A percentile compares a stretch with the other conserved stretches of the same genome.
These are phyloP conservation scores for Carex littledalei DNA, from an alignment of 176 grass and related monocot genomes.

Conservation along the genomic window DNA sequence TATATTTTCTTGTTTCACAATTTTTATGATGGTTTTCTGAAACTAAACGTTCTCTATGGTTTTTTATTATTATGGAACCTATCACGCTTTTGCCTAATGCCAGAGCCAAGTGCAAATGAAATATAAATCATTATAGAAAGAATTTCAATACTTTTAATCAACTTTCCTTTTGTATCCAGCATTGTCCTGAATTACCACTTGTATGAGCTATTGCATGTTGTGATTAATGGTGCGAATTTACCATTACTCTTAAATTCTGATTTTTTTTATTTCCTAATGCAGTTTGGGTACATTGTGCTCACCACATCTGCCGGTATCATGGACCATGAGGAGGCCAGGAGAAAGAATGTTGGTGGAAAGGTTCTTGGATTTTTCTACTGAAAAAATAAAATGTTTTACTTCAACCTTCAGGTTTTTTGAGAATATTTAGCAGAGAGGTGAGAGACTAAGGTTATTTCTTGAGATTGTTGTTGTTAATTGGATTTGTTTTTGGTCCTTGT, in stretches of 20 bases:
- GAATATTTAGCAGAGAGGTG: not conserved
- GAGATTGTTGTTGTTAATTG: not conserved
- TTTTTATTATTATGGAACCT: not conserved
- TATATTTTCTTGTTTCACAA: not conserved
- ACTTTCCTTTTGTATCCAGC: no score
- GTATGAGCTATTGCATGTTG: not conserved
- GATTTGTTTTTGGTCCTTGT: conserved; percentile 1
- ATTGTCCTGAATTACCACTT: not conserved
- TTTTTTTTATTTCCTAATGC: conserved; percentile 6
- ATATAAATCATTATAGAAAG: not conserved
- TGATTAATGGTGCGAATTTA: not conserved
- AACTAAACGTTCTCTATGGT: not conserved
- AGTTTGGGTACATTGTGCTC: conserved; percentile 77
- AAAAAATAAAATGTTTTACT: not conserved
- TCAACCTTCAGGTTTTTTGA: not conserved
- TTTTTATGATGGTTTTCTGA: not conserved
- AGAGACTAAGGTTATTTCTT: conserved; percentile 16
- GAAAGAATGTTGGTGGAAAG: conserved; percentile 72
- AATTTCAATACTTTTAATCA: not conserved
- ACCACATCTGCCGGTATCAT: conserved; percentile 79
- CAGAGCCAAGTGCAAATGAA: not conserved
- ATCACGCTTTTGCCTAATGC: not conserved
- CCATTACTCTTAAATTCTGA: not conserved
- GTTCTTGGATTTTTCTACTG: conserved; percentile 73
- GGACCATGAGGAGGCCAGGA: conserved; percentile 70